phyloP scores from a whole-genome alignment of 768 basidiomycete species.

The Lactifluus subvellereus region DNA sequence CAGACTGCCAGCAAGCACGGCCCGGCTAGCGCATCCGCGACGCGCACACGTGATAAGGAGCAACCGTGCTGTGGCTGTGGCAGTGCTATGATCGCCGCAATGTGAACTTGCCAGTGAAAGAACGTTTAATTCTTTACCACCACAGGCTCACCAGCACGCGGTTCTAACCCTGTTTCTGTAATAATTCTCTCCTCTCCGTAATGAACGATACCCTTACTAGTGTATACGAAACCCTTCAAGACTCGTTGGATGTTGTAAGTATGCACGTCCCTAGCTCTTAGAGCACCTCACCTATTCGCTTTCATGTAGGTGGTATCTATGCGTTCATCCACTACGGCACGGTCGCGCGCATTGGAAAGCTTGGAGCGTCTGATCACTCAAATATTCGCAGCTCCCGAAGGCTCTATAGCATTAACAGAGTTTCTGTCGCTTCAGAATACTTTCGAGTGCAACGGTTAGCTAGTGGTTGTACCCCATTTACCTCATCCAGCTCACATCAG shows the following conservation, averaged over 20 bases:
- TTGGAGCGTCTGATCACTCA: conserved; percentile 38
- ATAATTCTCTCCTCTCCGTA: background rate
- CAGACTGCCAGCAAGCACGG: background rate
- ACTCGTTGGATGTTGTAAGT: conserved; percentile 65
- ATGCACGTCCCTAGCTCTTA: background rate
- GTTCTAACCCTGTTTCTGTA: background rate
- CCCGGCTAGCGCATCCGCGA: background rate
- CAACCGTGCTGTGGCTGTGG: background rate
- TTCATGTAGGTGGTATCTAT: conserved; percentile 53
- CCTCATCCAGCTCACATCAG: background rate
- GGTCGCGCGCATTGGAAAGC: conserved; percentile 48
- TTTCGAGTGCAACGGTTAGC: conserved; percentile 78
- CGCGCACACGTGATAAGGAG: conserved; percentile 18
- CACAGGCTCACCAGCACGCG: background rate
- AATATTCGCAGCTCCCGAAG: conserved; percentile 47
- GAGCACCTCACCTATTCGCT: background rate
- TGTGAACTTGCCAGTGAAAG: background rate
- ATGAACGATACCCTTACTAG: conserved; percentile 2
- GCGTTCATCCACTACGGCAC: conserved; percentile 46
- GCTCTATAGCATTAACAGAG: conserved; percentile 39
- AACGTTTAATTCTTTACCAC: background rate
- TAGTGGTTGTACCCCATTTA: conserved; percentile 2
- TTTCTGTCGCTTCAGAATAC: conserved; percentile 60
- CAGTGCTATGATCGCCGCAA: too few species aligned
- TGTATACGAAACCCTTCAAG: conserved; percentile 47